Percentiles rank a stretch among this genome's conserved stretches.
Conservation (phyloP, 331 rosid genomes). For the Rosa hybrid region DNA sequence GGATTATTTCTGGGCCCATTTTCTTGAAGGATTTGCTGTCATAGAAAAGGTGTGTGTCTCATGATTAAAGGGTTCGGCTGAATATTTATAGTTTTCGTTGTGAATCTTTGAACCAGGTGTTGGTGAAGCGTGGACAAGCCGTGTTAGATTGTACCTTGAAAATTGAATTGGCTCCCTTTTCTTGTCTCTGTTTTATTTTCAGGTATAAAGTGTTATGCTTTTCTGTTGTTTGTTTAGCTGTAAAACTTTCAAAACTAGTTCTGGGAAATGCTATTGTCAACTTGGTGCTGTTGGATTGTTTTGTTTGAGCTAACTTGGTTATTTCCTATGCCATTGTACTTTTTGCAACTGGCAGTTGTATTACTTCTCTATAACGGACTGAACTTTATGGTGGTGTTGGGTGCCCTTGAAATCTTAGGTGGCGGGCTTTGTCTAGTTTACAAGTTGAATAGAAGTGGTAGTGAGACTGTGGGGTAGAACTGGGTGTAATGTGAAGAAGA, state of each 20-base stretch:
- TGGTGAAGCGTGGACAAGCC: not conserved
- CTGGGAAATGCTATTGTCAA: not conserved
- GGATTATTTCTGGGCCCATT: slow-evolving; percentile 16
- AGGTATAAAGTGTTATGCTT: not conserved
- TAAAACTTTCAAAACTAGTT: not conserved
- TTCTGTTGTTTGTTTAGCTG: not conserved
- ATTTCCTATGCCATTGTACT: not conserved
- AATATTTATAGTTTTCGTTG: not conserved
- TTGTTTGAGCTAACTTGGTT: no score
- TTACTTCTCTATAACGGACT: not conserved
- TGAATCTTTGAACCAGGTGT: not conserved
- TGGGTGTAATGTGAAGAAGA: slow-evolving; percentile 6
- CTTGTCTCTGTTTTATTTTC: not conserved
- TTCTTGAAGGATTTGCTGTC: slow-evolving; percentile 18
- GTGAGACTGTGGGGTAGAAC: slow-evolving; percentile 1
- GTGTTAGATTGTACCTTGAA: not conserved
- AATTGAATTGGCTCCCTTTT: not conserved
- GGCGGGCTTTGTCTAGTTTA: not conserved
- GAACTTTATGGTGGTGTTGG: no score
- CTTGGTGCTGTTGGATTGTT: not conserved
- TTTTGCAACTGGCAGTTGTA: not conserved
- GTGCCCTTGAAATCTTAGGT: not conserved
- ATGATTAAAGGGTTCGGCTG: not conserved
- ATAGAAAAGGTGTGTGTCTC: slow-evolving; percentile 11
- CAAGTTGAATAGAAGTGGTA: not conserved